phyloP scores from a whole-genome alignment of 1,284 basidiomycete species.

The Heterobasidion irregulare region DNA sequence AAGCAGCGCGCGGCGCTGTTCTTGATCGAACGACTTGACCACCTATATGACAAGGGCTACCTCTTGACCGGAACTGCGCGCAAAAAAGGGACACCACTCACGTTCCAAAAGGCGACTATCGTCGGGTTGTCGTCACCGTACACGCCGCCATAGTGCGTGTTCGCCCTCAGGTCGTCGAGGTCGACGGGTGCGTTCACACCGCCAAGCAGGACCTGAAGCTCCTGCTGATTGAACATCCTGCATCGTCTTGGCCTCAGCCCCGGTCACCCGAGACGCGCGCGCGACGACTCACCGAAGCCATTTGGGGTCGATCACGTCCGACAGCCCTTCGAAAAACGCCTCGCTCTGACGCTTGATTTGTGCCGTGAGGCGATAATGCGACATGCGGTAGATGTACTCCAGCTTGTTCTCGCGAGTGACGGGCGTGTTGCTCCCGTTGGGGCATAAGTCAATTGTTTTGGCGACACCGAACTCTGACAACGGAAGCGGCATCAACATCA shows the following conservation, averaged over 20 bases:
- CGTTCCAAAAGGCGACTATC: slow-evolving; percentile 73
- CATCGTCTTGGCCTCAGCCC: background rate
- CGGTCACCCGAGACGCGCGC: background rate
- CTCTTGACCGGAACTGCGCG: background rate
- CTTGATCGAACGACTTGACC: slow-evolving; percentile 65
- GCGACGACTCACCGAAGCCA: slow-evolving; percentile 67
- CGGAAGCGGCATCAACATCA: background rate
- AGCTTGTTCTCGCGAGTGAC: slow-evolving; percentile 89
- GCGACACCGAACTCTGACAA: slow-evolving; percentile 81
- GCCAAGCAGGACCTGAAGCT: slow-evolving; percentile 80
- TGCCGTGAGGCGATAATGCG: slow-evolving; percentile 82
- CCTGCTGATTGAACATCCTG: slow-evolving; percentile 94
- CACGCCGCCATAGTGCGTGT: slow-evolving; percentile 76
- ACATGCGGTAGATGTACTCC: slow-evolving; percentile 86
- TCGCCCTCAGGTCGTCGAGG: slow-evolving; percentile 64
- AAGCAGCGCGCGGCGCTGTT: slow-evolving; percentile 64
- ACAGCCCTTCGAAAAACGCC: slow-evolving; percentile 80
- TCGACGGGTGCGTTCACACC: slow-evolving; percentile 81
- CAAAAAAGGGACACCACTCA: slow-evolving; percentile 18
- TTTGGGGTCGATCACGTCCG: slow-evolving; percentile 82
- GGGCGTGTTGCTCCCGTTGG: slow-evolving; percentile 75
- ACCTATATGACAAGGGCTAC: slow-evolving; percentile 36
- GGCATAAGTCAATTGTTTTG: slow-evolving; percentile 74
- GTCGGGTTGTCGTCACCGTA: slow-evolving; percentile 65
- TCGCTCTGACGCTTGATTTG: slow-evolving; percentile 86